These are phyloP conservation scores for Pugionium cornutum DNA, from an alignment of 345 rosid genomes.

Conservation along the genomic window DNA sequence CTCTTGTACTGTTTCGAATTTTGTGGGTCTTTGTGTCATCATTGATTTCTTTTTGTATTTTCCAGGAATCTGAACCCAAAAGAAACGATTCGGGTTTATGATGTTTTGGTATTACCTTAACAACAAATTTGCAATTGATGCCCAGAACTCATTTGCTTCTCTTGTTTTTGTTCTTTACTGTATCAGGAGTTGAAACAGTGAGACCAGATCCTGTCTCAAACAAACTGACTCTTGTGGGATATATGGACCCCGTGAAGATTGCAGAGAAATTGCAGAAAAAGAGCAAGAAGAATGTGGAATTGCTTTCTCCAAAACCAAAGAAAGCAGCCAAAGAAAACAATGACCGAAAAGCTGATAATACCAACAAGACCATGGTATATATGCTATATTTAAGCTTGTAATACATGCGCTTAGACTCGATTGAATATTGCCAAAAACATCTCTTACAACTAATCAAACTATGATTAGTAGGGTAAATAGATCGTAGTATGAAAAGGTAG, in stretches of 20 bases:
- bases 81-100: not conserved
- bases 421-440: not conserved
- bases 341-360: slow-evolving; percentile 37
- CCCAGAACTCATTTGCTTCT: not conserved
- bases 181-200: slow-evolving; percentile 52
- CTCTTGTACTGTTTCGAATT: slow-evolving; percentile 1
- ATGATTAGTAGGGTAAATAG: not conserved
- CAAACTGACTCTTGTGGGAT: slow-evolving; percentile 67
- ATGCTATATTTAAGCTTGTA: not conserved
- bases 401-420: not conserved
- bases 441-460: not conserved
- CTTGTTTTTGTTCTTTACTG: not conserved
- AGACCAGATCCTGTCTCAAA: slow-evolving; percentile 50
- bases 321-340: slow-evolving; percentile 45
- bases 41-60: not conserved
- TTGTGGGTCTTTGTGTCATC: slow-evolving; percentile 21
- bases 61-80: too few species aligned
- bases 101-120: not conserved
- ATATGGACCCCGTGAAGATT: slow-evolving; percentile 59
- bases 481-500: not conserved
- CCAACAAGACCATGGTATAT: slow-evolving; percentile 35
- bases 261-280: slow-evolving; percentile 49
- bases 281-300: slow-evolving; percentile 65
- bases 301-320: slow-evolving; percentile 76
- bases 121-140: not conserved